Percentiles rank a stretch among this genome's conserved stretches.
These are phyloP conservation scores for Apiospora rasikravindrae DNA, from an alignment of 2,329 filamentous ascomycete species.

Conservation along the genomic window DNA sequence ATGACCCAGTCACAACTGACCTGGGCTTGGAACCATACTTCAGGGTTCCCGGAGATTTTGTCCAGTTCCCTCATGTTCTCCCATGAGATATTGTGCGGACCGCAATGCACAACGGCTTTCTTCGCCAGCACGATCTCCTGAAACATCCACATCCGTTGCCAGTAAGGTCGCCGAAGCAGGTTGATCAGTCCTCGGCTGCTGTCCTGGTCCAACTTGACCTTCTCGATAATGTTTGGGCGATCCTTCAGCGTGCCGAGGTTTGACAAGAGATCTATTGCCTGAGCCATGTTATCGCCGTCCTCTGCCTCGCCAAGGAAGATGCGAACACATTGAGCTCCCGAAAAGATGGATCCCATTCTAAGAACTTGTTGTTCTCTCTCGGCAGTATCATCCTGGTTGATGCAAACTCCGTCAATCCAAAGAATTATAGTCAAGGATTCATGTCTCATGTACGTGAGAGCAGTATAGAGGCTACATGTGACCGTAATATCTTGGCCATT, in stretches of 20 bases:
- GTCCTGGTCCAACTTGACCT: not conserved
- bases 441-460: not conserved
- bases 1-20: not conserved
- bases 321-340: not conserved
- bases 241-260: not conserved
- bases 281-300: not conserved
- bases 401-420: not conserved
- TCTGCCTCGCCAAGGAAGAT: not conserved
- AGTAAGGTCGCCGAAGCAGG: slow-evolving; percentile 12
- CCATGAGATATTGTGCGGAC: not conserved
- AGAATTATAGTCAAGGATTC: not conserved
- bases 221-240: not conserved
- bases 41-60: not conserved
- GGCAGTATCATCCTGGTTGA: not conserved
- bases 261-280: not conserved
- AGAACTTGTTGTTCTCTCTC: not conserved
- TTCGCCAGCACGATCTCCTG: slow-evolving; percentile 17
- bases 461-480: not conserved
- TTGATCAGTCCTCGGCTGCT: not conserved
- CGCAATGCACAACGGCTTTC: slow-evolving; percentile 12
- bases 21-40: not conserved
- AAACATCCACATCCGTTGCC: slow-evolving; percentile 19
- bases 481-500: not conserved
- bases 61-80: not conserved
- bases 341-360: not conserved